Percentiles rank a stretch among this genome's conserved stretches.
Conservation (phyloP, 2,329 filamentous ascomycete species). For the Trichoderma lentiforme region DNA sequence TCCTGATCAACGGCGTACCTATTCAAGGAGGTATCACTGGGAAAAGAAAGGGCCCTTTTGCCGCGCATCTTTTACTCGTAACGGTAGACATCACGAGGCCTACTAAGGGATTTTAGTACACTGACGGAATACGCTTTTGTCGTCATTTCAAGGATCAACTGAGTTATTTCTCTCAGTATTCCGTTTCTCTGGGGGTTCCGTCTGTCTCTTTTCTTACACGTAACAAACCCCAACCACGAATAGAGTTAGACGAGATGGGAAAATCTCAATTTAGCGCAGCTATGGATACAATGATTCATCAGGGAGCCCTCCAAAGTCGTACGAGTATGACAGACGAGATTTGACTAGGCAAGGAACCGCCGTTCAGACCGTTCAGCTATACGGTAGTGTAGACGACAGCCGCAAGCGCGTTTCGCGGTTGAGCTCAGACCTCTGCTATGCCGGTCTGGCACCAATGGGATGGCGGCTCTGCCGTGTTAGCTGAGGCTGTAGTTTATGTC, state of each 20-base stretch:
- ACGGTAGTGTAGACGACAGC: neutral
- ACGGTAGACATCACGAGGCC: neutral
- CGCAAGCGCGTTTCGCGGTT: neutral
- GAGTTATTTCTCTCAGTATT: neutral
- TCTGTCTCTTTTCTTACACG: neutral
- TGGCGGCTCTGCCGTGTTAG: neutral
- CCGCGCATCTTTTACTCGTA: conserved; percentile 2
- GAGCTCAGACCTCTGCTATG: neutral
- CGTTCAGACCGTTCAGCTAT: neutral
- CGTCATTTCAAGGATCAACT: neutral
- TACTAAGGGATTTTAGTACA: neutral
- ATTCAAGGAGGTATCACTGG: neutral
- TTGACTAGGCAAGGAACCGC: neutral
- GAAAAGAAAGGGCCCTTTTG: neutral
- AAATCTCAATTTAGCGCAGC: neutral
- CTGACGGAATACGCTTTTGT: neutral
- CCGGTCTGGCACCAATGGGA: neutral
- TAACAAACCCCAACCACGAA: neutral
- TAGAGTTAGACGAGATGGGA: neutral
- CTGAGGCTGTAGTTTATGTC: neutral
- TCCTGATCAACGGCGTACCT: neutral
- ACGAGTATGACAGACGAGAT: neutral
- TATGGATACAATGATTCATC: neutral
- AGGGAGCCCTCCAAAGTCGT: neutral
- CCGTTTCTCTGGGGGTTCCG: neutral